These are phyloP conservation scores for Ophiostoma australiae DNA, from an alignment of 2,329 filamentous ascomycete genomes.

Conservation along the genomic window DNA sequence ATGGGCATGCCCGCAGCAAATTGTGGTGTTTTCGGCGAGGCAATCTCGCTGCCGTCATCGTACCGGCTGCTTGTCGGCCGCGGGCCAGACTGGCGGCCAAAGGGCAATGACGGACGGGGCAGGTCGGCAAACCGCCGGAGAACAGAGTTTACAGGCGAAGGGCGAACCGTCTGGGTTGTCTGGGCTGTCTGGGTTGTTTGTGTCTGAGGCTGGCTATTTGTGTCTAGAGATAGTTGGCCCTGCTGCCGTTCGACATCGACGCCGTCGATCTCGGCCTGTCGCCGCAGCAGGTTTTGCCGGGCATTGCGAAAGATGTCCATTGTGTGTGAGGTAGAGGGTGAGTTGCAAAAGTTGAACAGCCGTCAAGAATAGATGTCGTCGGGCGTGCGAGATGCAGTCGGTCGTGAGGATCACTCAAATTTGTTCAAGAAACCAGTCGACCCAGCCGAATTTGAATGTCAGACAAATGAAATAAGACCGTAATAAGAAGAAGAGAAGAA, in stretches of 20 bases:
- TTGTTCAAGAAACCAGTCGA: background rate
- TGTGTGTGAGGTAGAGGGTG: background rate
- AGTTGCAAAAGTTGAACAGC: background rate
- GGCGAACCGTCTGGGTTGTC: constrained; percentile 9
- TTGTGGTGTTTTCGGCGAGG: constrained; percentile 46
- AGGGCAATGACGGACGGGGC: constrained; percentile 32
- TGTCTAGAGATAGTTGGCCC: constrained; percentile 12
- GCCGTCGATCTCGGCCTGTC: constrained; percentile 24
- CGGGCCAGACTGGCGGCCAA: constrained; percentile 26
- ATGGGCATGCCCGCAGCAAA: constrained; percentile 38
- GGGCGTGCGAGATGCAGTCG: background rate
- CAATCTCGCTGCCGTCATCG: constrained; percentile 27
- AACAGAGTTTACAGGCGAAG: constrained; percentile 25
- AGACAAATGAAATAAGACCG: background rate
- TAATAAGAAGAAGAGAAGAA: background rate
- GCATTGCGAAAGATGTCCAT: constrained; percentile 28
- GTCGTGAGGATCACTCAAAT: background rate
- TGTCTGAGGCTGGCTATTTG: constrained; percentile 15
- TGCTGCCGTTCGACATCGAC: constrained; percentile 31
- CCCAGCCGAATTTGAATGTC: background rate
- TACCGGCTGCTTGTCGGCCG: constrained; percentile 31
- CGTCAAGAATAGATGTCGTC: background rate
- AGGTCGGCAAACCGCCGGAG: constrained; percentile 31
- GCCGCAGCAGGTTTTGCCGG: constrained; percentile 26
- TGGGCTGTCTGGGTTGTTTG: background rate